phyloP scores from a whole-genome alignment of 805 yeast species.

The Candida methanosorbosa region DNA sequence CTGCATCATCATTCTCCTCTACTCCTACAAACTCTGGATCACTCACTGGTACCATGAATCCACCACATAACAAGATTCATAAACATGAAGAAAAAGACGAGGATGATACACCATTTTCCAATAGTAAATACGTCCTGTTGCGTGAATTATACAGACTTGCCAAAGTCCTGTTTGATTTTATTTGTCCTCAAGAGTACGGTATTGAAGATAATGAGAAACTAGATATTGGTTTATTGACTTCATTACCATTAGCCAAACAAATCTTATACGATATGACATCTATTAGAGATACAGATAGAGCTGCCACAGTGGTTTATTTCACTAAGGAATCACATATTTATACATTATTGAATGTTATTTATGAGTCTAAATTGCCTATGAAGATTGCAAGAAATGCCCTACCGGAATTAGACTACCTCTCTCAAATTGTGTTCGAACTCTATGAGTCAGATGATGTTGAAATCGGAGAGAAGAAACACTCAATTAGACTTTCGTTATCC shows the following conservation, averaged over 20 bases:
- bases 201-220: slow-evolving; percentile 90
- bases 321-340: slow-evolving; percentile 97
- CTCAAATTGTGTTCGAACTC: slow-evolving; percentile 89
- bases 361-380: slow-evolving; percentile 92
- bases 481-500: slow-evolving; percentile 83
- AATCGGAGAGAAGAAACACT: slow-evolving; percentile 74
- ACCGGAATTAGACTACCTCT: slow-evolving; percentile 91
- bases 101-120: slow-evolving; percentile 53
- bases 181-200: slow-evolving; percentile 98
- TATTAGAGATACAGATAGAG: slow-evolving; percentile 70
- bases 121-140: slow-evolving; percentile 67
- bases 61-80: too few species aligned
- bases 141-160: slow-evolving; percentile 86
- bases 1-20: too few species aligned
- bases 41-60: too few species aligned
- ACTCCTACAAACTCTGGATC: not conserved
- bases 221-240: slow-evolving; percentile 91
- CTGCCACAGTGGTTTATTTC: slow-evolving; percentile 83
- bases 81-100: slow-evolving; percentile 10
- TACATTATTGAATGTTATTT: slow-evolving; percentile 81
- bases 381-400: slow-evolving; percentile 89
- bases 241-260: slow-evolving; percentile 87
- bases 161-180: slow-evolving; percentile 90
- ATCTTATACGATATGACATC: slow-evolving; percentile 71
- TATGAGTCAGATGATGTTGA: slow-evolving; percentile 71